Base-by-base conservation (phyloP, 352 stramenopile genomes). In the Plasmopara halstedii region DNA sequence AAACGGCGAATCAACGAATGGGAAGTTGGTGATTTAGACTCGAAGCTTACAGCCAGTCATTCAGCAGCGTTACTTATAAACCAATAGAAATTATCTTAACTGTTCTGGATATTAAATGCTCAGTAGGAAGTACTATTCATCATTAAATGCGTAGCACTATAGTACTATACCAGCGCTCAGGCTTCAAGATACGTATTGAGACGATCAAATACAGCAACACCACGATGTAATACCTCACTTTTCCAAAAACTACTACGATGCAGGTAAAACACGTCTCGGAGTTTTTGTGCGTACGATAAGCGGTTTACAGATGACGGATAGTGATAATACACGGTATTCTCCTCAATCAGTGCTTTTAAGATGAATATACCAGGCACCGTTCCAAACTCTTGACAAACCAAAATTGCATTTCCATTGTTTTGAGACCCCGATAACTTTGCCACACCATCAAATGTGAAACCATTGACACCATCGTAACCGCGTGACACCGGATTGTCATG, bases 1-100 rank as follows among this genome's bases (percentile, higher is more conserved):
- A 79, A 67, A 83, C 85, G 76, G 76, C 73, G 73, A 88, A 85
- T 88, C 85, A 85, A 85, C 72, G 68, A 87, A 76, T 87, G 60
- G n/a, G 17, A 21, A 1, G 9, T 17, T 17, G 0, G 2, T 11
- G 7, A 15, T 13, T 34, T 20, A 20, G 53, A 26, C 31, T 32
- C 40, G 17, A 18, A 39, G 50, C n/a, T n/a, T n/a, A 32, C 58
- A 62, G 58, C 58, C 58, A 62, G 53, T 63, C 53, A 62, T 67
- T 67, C 32, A 27, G 51, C 32, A 41, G 26, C 17, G 2, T 9
- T 1, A n/a, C 0, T 40, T 58, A 53, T 50, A 20, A 47, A 29
- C 58, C 58, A 67, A 62, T 62, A 0, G 39, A 25, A 42, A n/a
- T n/a, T n/a, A n/a, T n/a, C n/a, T n/a, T n/a, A n/a, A n/a, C n/a